Evolutionary conservation across 495 filamentous ascomycete species (phyloP).

Genomic region (Hypoxylon fuscum): DNA sequence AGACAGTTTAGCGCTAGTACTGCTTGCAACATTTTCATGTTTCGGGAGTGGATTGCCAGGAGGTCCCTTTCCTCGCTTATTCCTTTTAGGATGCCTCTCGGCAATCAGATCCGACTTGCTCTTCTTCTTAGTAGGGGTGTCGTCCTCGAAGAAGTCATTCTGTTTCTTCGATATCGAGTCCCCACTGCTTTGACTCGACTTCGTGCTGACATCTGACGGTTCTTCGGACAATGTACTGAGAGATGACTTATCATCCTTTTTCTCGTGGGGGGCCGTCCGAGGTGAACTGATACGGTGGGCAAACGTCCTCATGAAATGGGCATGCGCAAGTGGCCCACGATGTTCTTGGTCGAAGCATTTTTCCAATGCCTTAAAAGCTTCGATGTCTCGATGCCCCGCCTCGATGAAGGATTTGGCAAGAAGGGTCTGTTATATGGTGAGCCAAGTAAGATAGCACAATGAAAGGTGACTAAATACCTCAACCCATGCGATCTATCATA

Average conservation of each 20-base stretch:
- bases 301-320: slow-evolving; percentile 72
- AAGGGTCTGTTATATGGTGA: slow-evolving; percentile 61
- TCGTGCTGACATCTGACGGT: slow-evolving; percentile 34
- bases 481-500: slow-evolving; percentile 45
- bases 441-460: slow-evolving; percentile 62
- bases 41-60: slow-evolving; percentile 39
- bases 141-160: slow-evolving; percentile 40
- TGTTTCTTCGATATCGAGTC: slow-evolving; percentile 25
- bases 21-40: slow-evolving; percentile 29
- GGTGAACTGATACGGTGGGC: slow-evolving; percentile 66
- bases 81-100: slow-evolving; percentile 45
- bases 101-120: slow-evolving; percentile 43
- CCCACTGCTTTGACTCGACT: slow-evolving; percentile 24
- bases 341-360: slow-evolving; percentile 72
- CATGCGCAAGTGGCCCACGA: slow-evolving; percentile 67
- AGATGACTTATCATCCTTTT: slow-evolving; percentile 46
- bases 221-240: slow-evolving; percentile 39
- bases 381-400: slow-evolving; percentile 69
- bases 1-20: slow-evolving; percentile 18
- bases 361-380: slow-evolving; percentile 73
- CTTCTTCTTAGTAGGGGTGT: slow-evolving; percentile 51
- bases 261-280: slow-evolving; percentile 51
- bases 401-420: slow-evolving; percentile 74
- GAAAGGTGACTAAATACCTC: slow-evolving; percentile 40
- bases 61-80: slow-evolving; percentile 40